Evolutionary conservation across 2,329 filamentous ascomycete genomes (phyloP), one percentile per base, ranked within the genome.

Genomic region (Verticillium zaregamsianum): DNA sequence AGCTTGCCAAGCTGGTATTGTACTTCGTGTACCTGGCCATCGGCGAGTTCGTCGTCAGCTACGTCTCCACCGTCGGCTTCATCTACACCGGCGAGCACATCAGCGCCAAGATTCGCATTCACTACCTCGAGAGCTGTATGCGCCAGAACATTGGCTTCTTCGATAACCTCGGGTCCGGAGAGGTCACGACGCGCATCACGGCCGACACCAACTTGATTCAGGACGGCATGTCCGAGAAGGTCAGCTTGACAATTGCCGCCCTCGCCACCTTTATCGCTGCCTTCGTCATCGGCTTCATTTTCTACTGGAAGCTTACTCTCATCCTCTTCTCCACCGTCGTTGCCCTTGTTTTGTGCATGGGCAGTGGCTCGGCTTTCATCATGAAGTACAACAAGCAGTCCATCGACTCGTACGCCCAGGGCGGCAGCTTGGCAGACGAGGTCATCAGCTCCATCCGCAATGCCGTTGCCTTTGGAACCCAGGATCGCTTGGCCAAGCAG

Each of bases 361-460:
- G 89, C 55, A 78, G 80, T 58, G 87, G 90, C 15, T 91, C 90
- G 5, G 79, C 77, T 3, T 91, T 92, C 69, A 90, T 97, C 68
- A 81, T 96, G 72, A 92, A 88, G 73, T 94, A 85, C 75, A 93
- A 89, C 76, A 94, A 93, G 76, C 79, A 86, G 62, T 90, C 90
- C 2, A 81, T 97, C 57, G 82, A 89, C 59, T 86, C 92, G 0
- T 97, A 96, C 70, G 93, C 92, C 31, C 81, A 87, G 57, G 94
- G 93, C 66, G 94, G 93, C 61, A 93, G 90, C 2, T 85, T 98
- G 14, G 94, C 92, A 4, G 95, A 98, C 71, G 95, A 99, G 76
- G 94, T 97, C 60, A 85, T 99, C 69, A 93, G 92, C 74, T 97
- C 93, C 1, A 90, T 98, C 67, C 88, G 95, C 65, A 98, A 96